Conservation (phyloP, 177 flowering plant species). For the Vitis hybrid region DNA sequence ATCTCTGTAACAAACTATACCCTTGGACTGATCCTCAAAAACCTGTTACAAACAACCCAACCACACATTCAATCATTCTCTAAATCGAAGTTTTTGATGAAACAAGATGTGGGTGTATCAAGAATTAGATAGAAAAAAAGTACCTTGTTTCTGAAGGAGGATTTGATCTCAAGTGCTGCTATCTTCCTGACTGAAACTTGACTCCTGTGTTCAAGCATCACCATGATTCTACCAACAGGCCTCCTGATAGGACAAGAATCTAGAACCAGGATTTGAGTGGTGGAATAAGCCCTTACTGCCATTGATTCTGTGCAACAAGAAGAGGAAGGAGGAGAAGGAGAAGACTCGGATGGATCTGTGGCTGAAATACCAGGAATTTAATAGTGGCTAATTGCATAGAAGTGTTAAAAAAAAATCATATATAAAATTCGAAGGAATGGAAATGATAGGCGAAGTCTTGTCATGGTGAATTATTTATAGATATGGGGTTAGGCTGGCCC, state of each 20-base stretch:
- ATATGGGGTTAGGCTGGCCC: slow-evolving; percentile 14
- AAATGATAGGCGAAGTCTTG: slow-evolving; percentile 14
- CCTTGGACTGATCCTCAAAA: slow-evolving; percentile 65
- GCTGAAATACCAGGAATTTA: background rate
- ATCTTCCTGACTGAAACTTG: slow-evolving; percentile 23
- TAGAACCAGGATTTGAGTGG: slow-evolving; percentile 17
- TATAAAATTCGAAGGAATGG: slow-evolving; percentile 2
- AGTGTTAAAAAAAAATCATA: background rate
- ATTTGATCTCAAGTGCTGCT: slow-evolving; percentile 36
- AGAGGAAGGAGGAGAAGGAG: slow-evolving; percentile 3
- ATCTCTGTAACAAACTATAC: slow-evolving; percentile 72
- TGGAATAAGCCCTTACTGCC: slow-evolving; percentile 27
- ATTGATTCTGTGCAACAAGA: slow-evolving; percentile 15
- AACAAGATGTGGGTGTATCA: background rate
- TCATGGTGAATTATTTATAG: slow-evolving; percentile 5
- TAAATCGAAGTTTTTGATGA: too few species aligned
- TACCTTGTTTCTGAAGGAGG: slow-evolving; percentile 41
- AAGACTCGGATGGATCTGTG: background rate
- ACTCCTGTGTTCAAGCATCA: slow-evolving; percentile 22
- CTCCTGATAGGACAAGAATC: slow-evolving; percentile 15
- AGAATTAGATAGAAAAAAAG: slow-evolving; percentile 6
- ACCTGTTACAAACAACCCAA: slow-evolving; percentile 37
- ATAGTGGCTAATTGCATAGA: slow-evolving; percentile 8
- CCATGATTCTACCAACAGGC: slow-evolving; percentile 14
- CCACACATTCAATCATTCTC: background rate